Evolutionary conservation across 441 rosid genomes (phyloP).

Genomic region (Syzygium syzygioides): DNA sequence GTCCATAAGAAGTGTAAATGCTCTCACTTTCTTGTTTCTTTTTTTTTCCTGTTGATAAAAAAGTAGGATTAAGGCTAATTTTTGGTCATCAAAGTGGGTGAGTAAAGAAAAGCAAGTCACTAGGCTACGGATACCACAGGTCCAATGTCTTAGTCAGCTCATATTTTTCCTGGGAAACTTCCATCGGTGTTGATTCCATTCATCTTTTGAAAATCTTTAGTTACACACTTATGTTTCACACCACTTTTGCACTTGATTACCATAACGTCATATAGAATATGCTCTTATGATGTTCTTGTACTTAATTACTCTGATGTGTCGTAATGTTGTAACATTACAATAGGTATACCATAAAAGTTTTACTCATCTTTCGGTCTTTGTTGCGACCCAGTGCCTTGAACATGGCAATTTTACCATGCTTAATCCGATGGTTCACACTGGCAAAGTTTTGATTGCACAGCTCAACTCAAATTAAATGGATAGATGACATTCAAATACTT

Average conservation of each 20-base stretch:
- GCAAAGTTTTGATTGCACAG: not conserved
- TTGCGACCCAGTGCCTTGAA: not conserved
- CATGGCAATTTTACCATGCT: not conserved
- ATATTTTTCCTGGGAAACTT: too few relatives aligned
- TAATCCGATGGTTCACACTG: not conserved
- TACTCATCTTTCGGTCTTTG: not conserved
- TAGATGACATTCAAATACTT: not conserved
- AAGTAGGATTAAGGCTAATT: not conserved
- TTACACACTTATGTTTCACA: too few relatives aligned
- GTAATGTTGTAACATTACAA: not conserved
- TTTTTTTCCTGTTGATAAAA: too few relatives aligned
- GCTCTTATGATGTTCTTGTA: not conserved
- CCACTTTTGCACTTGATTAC: too few relatives aligned
- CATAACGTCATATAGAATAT: not conserved
- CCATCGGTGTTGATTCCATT: too few relatives aligned
- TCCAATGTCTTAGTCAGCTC: too few relatives aligned
- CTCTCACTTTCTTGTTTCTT: not conserved
- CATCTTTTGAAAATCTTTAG: too few relatives aligned
- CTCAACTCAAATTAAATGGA: not conserved
- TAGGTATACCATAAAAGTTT: not conserved
- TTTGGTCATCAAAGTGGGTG: too few relatives aligned
- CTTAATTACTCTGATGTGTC: not conserved
- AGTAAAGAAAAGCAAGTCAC: too few relatives aligned
- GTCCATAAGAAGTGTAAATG: not conserved
- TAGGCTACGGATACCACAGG: too few relatives aligned